These are phyloP conservation scores for Chlorociboria aeruginascens DNA, from an alignment of 495 filamentous ascomycete genomes.

Conservation along the genomic window DNA sequence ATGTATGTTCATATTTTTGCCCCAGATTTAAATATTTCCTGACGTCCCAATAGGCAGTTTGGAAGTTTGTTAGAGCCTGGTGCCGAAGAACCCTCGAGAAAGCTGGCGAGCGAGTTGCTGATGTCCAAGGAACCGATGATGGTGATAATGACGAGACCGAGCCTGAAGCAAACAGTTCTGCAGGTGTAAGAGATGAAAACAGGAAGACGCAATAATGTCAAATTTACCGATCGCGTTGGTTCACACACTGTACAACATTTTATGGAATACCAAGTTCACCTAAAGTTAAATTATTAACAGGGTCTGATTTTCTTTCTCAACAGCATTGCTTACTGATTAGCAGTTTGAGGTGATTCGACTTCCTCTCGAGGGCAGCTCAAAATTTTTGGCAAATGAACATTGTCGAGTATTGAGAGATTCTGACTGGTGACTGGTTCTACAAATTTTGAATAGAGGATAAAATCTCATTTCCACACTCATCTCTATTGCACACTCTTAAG, in stretches of 20 bases:
- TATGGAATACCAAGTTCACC: too few species aligned
- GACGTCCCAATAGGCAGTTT: constrained; percentile 48
- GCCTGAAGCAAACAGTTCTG: not conserved
- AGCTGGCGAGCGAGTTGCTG: constrained; percentile 66
- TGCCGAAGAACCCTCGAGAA: constrained; percentile 57
- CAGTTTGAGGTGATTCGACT: too few species aligned
- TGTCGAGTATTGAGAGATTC: not conserved
- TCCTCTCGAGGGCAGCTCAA: too few species aligned
- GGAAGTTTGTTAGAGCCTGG: constrained; percentile 63
- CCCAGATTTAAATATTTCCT: not conserved
- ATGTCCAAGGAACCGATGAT: constrained; percentile 66
- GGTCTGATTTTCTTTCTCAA: too few species aligned
- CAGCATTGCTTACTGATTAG: too few species aligned
- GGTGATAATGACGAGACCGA: constrained; percentile 44
- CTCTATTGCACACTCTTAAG: constrained; percentile 74
- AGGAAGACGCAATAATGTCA: constrained; percentile 8
- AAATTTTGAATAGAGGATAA: not conserved
- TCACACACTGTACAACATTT: too few species aligned
- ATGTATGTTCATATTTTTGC: constrained; percentile 40
- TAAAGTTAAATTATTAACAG: too few species aligned
- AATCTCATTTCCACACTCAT: not conserved
- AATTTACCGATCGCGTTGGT: too few species aligned
- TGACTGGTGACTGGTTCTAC: not conserved
- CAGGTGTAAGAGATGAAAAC: not conserved
- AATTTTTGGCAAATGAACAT: not conserved